phyloP scores from a whole-genome alignment of 768 basidiomycete species.

The Tubosaeta sp. region DNA sequence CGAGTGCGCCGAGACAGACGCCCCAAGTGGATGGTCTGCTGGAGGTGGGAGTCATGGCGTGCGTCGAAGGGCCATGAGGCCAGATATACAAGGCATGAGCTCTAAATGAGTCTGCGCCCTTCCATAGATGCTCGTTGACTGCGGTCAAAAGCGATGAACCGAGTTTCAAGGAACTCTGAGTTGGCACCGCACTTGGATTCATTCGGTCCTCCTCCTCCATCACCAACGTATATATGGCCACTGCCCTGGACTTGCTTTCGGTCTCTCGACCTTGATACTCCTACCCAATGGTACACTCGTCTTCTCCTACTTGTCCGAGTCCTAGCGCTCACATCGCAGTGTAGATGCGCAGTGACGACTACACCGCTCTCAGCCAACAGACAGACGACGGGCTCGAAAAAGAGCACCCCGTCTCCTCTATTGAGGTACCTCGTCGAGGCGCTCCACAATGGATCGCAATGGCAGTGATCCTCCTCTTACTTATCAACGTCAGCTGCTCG shows the following conservation, averaged over 20 bases:
- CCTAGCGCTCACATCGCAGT: too few species aligned
- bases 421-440: conserved; percentile 2
- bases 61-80: background rate
- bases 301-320: too few species aligned
- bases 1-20: conserved; percentile 18
- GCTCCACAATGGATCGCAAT: conserved; percentile 9
- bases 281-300: too few species aligned
- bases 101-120: background rate
- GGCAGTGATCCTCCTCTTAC: conserved; percentile 18
- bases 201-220: too few species aligned
- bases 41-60: conserved; percentile 4
- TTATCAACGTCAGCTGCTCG: conserved; percentile 23
- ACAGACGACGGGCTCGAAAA: too few species aligned
- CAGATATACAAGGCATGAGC: background rate
- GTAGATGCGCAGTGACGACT: too few species aligned
- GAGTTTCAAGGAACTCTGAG: background rate
- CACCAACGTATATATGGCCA: too few species aligned
- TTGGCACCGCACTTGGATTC: background rate
- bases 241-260: too few species aligned
- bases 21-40: background rate
- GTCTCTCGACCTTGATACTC: too few species aligned
- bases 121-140: background rate
- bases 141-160: background rate
- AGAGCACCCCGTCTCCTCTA: too few species aligned
- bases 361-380: too few species aligned